Conservation (phyloP, 2,329 filamentous ascomycete genomes). For the Alternaria sp. region DNA sequence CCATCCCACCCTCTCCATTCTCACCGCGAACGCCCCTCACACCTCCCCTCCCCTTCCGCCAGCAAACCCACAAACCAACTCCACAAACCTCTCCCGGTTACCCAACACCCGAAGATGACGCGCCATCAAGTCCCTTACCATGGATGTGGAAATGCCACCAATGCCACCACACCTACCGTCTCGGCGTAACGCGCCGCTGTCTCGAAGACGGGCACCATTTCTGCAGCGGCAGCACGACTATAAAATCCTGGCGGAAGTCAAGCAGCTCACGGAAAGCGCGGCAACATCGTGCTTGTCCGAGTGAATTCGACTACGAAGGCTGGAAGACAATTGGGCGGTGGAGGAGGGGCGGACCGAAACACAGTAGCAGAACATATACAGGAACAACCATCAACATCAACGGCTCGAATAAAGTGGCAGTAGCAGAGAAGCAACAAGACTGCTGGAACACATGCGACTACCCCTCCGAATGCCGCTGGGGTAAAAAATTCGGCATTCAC, state of each 20-base stretch:
- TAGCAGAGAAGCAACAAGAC: slow-evolving; percentile 28
- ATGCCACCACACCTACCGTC: slow-evolving; percentile 55
- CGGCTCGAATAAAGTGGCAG: background rate
- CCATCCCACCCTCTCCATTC: slow-evolving; percentile 54
- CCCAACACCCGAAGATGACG: slow-evolving; percentile 29
- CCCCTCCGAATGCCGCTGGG: slow-evolving; percentile 54
- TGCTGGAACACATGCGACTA: slow-evolving; percentile 57
- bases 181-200: slow-evolving; percentile 60
- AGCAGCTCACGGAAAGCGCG: too few relatives aligned
- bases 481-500: slow-evolving; percentile 35
- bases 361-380: background rate
- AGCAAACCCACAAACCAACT: background rate
- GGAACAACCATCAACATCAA: too few relatives aligned
- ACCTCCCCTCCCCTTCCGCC: slow-evolving; percentile 6
- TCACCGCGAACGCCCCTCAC: slow-evolving; percentile 43
- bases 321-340: slow-evolving; percentile 59
- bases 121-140: slow-evolving; percentile 38
- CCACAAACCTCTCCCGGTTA: slow-evolving; percentile 4
- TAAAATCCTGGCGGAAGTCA: slow-evolving; percentile 41
- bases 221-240: slow-evolving; percentile 55
- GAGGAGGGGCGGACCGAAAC: slow-evolving; percentile 33
- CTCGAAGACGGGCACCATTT: slow-evolving; percentile 62
- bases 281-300: slow-evolving; percentile 50
- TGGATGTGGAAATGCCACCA: slow-evolving; percentile 64
- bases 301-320: slow-evolving; percentile 60